These are phyloP conservation scores for Lactarius hatsudake DNA, from an alignment of 768 basidiomycete species.

Conservation along the genomic window DNA sequence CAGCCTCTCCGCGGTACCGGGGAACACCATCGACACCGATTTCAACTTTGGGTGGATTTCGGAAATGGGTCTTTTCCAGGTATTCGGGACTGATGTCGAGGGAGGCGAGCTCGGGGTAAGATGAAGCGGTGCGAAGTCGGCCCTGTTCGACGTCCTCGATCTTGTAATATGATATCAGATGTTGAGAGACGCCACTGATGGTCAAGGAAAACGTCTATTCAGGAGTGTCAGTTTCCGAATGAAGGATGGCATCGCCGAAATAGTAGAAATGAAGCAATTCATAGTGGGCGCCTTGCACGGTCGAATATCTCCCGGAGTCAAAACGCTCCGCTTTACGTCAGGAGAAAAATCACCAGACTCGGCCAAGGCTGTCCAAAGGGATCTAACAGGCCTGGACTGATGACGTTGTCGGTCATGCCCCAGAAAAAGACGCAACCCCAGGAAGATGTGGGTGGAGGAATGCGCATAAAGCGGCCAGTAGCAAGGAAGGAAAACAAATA, in stretches of 20 bases:
- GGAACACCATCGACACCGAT: constrained; percentile 78
- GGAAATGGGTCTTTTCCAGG: constrained; percentile 87
- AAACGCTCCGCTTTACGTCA: constrained; percentile 18
- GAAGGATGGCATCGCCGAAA: constrained; percentile 1
- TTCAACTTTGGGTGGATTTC: constrained; percentile 87
- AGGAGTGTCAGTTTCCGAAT: constrained; percentile 16
- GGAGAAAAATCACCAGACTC: constrained; percentile 8
- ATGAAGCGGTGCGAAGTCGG: constrained; percentile 82
- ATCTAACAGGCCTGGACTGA: constrained; percentile 8
- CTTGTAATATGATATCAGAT: constrained; percentile 93
- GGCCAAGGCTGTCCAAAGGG: constrained; percentile 10
- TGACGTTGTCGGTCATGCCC: constrained; percentile 2
- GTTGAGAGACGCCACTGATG: constrained; percentile 81
- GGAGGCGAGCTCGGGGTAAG: constrained; percentile 80
- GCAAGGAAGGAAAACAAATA: neutral
- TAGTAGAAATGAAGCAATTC: constrained; percentile 9
- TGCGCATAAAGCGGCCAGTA: neutral
- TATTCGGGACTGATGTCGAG: constrained; percentile 87
- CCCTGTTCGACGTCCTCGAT: constrained; percentile 88
- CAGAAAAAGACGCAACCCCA: neutral
- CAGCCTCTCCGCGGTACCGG: constrained; percentile 80
- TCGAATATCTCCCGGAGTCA: neutral
- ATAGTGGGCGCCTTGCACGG: neutral
- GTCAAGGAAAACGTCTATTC: constrained; percentile 86
- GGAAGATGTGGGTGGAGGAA: neutral